These are phyloP conservation scores for Clitocybe nebularis DNA, from an alignment of 1,284 basidiomycete species.

Conservation along the genomic window DNA sequence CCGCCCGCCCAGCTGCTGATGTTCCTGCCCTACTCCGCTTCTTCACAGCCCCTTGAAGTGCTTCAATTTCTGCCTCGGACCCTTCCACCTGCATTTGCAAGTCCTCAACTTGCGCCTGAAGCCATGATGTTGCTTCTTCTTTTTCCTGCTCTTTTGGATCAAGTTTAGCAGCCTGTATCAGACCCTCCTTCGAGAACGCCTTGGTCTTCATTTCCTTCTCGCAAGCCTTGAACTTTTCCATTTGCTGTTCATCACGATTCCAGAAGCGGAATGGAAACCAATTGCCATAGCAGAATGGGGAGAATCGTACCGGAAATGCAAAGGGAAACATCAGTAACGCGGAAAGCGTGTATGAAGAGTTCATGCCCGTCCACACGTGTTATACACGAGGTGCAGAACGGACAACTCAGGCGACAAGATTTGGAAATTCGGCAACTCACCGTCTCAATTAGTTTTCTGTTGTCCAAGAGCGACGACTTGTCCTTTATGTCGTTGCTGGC, in stretches of 20 bases:
- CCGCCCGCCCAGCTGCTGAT: conserved; percentile 66
- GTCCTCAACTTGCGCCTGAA: conserved; percentile 87
- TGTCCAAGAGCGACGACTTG: conserved; percentile 91
- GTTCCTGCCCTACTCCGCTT: conserved; percentile 78
- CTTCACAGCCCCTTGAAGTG: conserved; percentile 80
- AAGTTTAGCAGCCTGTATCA: conserved; percentile 90
- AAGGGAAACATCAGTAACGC: conserved; percentile 23
- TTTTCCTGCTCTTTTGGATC: conserved; percentile 98
- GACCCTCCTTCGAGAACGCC: conserved; percentile 98
- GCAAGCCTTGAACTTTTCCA: conserved; percentile 99
- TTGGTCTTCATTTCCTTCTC: conserved; percentile 99
- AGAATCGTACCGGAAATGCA: conserved; percentile 19
- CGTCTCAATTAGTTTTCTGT: conserved; percentile 95
- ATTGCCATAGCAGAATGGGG: conserved; percentile 15
- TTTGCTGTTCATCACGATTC: conserved; percentile 70
- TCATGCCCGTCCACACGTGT: conserved; percentile 17
- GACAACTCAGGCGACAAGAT: conserved; percentile 7
- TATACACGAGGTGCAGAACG: conserved; percentile 12
- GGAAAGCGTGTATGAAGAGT: conserved; percentile 11
- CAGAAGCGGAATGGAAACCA: conserved; percentile 15
- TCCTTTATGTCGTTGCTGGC: conserved; percentile 99
- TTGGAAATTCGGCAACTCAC: conserved; percentile 49
- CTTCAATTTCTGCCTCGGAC: conserved; percentile 94
- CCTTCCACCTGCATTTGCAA: conserved; percentile 91
- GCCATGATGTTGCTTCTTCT: conserved; percentile 84